Base-by-base conservation (phyloP, 2,329 filamentous ascomycete species). In the Emmonsiellopsis sp. region DNA sequence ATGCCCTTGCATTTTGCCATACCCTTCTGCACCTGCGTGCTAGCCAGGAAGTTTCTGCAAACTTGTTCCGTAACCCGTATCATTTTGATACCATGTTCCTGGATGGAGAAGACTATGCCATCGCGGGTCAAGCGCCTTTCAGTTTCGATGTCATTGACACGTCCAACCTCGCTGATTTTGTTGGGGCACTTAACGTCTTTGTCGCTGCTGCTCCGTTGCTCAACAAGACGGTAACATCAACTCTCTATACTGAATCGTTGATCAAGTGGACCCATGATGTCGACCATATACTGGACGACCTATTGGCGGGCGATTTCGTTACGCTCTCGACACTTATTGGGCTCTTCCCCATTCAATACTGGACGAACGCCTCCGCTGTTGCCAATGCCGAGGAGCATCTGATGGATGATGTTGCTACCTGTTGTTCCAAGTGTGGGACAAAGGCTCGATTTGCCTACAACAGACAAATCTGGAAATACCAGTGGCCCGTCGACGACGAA, bases 111-210 rank as follows among this genome's bases (percentile, higher is more conserved):
- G 68, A 71, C 3, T 82, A 81, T 57, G 62, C 64, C 1, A 57
- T 58, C 3, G 51, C 50, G 20, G 26, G 35, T n/a, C 5, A 3
- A n/a, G 74, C 70, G 0, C 75, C 78, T 0, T 64, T 58, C 4
- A 44, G 52, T 3, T 85, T 84, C 58, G 74, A 83, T 59, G 68
- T 78, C 3, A 78, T 85, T 52, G 80, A 85, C 56, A 81, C 79
- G 0, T 80, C 63, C 52, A 76, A 74, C 51, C 63, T 80, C 9
- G 62, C 67, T 1, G 75, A 78, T 53, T 67, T 73, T 49, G 16
- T 75, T 7, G 76, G 76, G 15, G 54, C 62, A 9, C 54, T 80
- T 7, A 78, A 78, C 56, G 9, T 79, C 13, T 59, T 80, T 5
- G 61, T 73, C 13, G 71, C 79, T 0, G 65, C 74, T 0, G 59